A percentile compares a stretch with the other conserved stretches of the same genome.
Conservation (phyloP, 208 protist genomes). For the Acanthamoeba culbertsoni region DNA sequence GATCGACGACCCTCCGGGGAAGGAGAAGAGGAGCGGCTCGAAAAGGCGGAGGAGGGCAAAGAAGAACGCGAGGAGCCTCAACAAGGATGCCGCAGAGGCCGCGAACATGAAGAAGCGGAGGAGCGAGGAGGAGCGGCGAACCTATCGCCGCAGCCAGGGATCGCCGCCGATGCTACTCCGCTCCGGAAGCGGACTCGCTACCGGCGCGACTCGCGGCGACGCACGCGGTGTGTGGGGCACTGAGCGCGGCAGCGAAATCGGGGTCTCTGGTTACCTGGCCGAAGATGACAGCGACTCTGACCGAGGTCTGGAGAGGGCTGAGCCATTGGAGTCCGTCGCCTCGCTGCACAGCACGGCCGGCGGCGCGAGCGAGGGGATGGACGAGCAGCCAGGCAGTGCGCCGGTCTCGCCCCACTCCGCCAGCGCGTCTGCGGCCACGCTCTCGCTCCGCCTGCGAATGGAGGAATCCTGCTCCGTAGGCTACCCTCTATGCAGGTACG, state of each 20-base stretch:
- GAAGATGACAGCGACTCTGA: neutral
- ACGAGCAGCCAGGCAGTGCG: neutral
- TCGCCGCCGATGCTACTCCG: neutral
- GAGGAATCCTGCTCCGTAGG: neutral
- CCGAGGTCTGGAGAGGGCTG: neutral
- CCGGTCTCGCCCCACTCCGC: neutral
- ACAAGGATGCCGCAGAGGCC: neutral
- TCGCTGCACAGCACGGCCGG: neutral
- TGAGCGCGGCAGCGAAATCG: neutral
- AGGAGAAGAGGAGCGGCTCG: neutral
- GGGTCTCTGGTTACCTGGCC: neutral
- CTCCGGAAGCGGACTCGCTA: too few relatives aligned
- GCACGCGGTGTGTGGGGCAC: neutral
- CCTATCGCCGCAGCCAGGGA: neutral
- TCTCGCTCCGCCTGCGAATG: neutral
- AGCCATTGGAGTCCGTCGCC: neutral
- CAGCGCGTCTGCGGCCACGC: neutral
- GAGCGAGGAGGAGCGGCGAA: neutral
- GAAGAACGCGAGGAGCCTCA: neutral
- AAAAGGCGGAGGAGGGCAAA: neutral
- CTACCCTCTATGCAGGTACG: neutral
- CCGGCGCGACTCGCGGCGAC: too few relatives aligned
- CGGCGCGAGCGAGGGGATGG: neutral
- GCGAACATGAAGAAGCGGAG: neutral
- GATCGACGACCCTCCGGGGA: neutral